phyloP scores from a whole-genome alignment of 129 eudicot species.

The Mikania micrantha region DNA sequence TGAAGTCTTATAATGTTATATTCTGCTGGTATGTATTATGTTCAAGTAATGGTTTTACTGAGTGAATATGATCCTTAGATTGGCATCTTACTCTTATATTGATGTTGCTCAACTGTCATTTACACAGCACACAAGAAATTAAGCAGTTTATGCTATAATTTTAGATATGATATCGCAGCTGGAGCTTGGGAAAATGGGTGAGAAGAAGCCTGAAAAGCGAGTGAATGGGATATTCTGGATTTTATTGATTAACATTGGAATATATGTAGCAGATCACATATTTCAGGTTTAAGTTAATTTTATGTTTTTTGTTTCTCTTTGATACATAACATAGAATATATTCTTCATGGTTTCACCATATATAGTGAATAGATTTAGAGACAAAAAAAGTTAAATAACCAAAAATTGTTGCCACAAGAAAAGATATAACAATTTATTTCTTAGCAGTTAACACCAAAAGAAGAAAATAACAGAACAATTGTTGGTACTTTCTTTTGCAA shows the following conservation, averaged over 20 bases:
- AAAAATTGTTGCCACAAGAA: neutral
- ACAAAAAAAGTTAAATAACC: neutral
- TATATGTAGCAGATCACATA: conserved; percentile 77
- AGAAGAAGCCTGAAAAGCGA: too few species aligned
- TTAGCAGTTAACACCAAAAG: neutral
- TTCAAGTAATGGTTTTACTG: too few species aligned
- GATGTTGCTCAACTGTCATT: neutral
- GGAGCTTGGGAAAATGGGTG: too few species aligned
- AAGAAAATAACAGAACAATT: neutral
- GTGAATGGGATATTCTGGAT: too few species aligned
- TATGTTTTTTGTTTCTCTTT: neutral
- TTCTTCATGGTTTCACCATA: neutral
- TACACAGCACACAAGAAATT: conserved; percentile 8
- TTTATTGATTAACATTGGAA: too few species aligned
- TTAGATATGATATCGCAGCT: neutral
- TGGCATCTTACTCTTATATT: neutral
- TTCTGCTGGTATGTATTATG: too few species aligned
- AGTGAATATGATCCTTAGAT: too few species aligned
- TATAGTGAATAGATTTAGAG: neutral
- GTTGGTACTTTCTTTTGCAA: neutral
- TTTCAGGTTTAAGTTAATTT: conserved; percentile 53
- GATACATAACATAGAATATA: neutral
- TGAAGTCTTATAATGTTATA: neutral
- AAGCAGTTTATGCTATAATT: conserved; percentile 26
- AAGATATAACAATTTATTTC: neutral